Base-by-base conservation (phyloP, 306 rosid species). In the Sindora glabra region DNA sequence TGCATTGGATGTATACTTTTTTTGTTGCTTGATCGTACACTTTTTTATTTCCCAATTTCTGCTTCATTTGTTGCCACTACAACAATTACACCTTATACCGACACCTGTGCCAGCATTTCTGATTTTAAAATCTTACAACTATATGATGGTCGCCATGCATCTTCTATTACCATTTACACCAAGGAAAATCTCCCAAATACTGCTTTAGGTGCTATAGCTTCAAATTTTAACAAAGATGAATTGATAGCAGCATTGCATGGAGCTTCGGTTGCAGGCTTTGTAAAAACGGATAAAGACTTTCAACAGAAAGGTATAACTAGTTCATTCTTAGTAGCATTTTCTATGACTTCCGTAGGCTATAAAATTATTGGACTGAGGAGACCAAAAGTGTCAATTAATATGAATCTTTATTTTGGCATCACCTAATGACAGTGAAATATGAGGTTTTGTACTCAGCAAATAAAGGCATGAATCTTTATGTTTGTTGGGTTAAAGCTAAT, bases 241-340 rank as follows among this genome's bases (percentile, higher is more conserved):
- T 94, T 95, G 99, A 55, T 86, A 48, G 89, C 97, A 45, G 97
- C 99, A 8, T 72, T 94, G 61, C 99, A 95, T 36, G 78, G 99
- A 83, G 94, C 99, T 65, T 77, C 89, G 83, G 99, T 94, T 48
- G 91, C 99, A 15, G 99, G 95, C 65, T 94, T 94, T 68, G 97
- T 94, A 48, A 94, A 94, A 82, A 94, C 99, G 13, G 99, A 94
- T 74, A 94, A 86, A 73, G 97, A 94, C 41, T 81, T 89, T 76
- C 94, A 83, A 76, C 70, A 77, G 80, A 80, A 64, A 69, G 94
- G 99, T 89, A 71, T 14, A 46, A n/a, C 17, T 64, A 41, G 66
- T 57, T 66, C 56, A n/a, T 56, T 44, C 22, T 50, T 55, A 19
- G 45, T 48, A 16, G 40, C 29, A 21, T 67, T 44, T 50, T 16